A percentile compares a stretch with the other conserved stretches of the same genome.
Evolutionary conservation across 73 alveolate genomes (phyloP).

Genomic region (Effrenium voratum): DNA sequence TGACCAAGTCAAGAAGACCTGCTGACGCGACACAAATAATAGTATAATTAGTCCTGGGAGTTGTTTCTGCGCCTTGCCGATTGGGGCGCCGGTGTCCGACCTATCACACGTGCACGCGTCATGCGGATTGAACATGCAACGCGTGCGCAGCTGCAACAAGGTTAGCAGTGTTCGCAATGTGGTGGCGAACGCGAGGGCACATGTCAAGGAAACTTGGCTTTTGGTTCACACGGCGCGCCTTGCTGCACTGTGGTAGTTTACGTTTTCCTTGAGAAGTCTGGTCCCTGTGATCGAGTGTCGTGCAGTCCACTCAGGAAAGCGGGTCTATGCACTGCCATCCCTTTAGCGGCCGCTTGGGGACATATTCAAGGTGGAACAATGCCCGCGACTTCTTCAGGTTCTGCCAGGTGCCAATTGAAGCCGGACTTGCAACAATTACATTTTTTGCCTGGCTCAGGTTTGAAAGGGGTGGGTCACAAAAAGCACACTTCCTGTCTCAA

Average conservation of each 20-base stretch:
- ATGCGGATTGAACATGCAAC: too few relatives aligned
- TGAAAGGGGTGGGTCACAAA: neutral
- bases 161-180: neutral
- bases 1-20: too few relatives aligned
- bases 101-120: too few relatives aligned
- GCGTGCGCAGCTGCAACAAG: too few relatives aligned
- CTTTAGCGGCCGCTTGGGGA: constrained; percentile 24
- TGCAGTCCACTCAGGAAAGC: neutral
- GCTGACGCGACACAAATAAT: too few relatives aligned
- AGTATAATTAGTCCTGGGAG: too few relatives aligned
- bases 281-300: neutral
- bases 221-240: neutral
- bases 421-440: neutral
- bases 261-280: neutral
- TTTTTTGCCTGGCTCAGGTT: neutral
- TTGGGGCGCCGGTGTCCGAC: too few relatives aligned
- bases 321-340: neutral
- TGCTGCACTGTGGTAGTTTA: neutral
- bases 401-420: neutral
- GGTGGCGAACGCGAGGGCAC: neutral
- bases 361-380: neutral
- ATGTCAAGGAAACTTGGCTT: neutral
- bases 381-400: constrained; percentile 21
- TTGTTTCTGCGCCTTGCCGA: too few relatives aligned
- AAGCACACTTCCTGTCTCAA: neutral